These are phyloP conservation scores for Elsinoe batatas DNA, from an alignment of 2,329 filamentous ascomycete species.

Conservation along the genomic window DNA sequence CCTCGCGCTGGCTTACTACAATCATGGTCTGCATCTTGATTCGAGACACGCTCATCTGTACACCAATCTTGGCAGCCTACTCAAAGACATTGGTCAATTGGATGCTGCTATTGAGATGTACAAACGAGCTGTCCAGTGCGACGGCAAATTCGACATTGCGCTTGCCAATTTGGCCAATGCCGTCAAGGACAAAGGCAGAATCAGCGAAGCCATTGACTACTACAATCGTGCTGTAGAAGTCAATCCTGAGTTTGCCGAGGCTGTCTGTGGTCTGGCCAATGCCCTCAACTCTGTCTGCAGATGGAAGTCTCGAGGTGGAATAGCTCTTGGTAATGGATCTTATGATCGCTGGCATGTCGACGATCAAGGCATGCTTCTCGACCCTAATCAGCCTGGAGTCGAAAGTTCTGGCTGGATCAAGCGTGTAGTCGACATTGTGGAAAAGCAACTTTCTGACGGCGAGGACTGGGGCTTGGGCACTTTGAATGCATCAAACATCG, in stretches of 20 bases:
- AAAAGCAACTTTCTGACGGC: conserved; percentile 76
- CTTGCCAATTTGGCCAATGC: conserved; percentile 94
- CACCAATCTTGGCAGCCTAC: conserved; percentile 86
- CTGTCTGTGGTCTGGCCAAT: conserved; percentile 89
- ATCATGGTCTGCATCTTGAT: conserved; percentile 83
- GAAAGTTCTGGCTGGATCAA: conserved; percentile 72
- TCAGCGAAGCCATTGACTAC: conserved; percentile 83
- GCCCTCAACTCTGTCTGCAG: conserved; percentile 94
- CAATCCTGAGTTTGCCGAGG: conserved; percentile 95
- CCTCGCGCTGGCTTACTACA: conserved; percentile 85
- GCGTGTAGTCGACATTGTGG: conserved; percentile 81
- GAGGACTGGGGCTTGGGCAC: conserved; percentile 73
- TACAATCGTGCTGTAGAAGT: conserved; percentile 82
- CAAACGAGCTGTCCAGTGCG: conserved; percentile 82
- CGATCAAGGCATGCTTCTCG: conserved; percentile 68
- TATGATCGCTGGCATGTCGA: conserved; percentile 92
- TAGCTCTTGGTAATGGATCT: conserved; percentile 60
- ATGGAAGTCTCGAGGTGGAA: conserved; percentile 82
- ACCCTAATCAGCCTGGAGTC: conserved; percentile 52
- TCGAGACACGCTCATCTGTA: conserved; percentile 88
- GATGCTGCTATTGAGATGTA: conserved; percentile 94
- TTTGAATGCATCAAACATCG: conserved; percentile 39
- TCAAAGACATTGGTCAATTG: conserved; percentile 93
- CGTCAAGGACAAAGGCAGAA: conserved; percentile 89
- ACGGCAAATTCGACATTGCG: conserved; percentile 92